phyloP scores from a whole-genome alignment of 306 rosid genomes.

The Hippophae rhamnoides region DNA sequence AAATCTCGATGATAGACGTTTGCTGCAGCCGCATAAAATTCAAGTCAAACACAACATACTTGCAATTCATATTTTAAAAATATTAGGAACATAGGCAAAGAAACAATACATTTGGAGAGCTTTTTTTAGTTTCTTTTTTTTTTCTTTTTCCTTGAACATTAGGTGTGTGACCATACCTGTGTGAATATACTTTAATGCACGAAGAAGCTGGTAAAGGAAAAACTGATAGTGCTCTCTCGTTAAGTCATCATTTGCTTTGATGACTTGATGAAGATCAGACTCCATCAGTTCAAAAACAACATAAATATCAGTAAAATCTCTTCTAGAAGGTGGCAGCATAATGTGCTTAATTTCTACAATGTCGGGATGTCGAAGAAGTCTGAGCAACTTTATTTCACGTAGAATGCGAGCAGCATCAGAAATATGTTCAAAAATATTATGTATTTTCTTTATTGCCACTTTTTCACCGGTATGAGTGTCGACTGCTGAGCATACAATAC shows the following conservation, averaged over 20 bases:
- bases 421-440: conserved; percentile 81
- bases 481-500: conserved; percentile 91
- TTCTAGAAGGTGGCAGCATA: conserved; percentile 79
- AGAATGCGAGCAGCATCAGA: conserved; percentile 97
- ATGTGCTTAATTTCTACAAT: conserved; percentile 92
- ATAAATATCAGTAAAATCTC: conserved; percentile 81
- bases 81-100: not conserved
- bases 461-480: conserved; percentile 81
- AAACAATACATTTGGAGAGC: conserved; percentile 5
- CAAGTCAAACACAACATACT: not conserved
- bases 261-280: conserved; percentile 96
- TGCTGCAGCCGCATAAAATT: conserved; percentile 43
- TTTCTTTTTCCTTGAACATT: too few relatives aligned
- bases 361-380: conserved; percentile 93
- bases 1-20: conserved; percentile 94
- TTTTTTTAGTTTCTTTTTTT: too few relatives aligned
- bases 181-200: conserved; percentile 92
- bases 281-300: conserved; percentile 97
- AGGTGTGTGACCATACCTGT: conserved; percentile 35
- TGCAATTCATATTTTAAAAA: not conserved
- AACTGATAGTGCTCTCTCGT: conserved; percentile 90
- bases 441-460: conserved; percentile 92
- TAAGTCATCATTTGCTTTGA: conserved; percentile 81
- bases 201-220: conserved; percentile 90
- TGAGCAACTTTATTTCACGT: conserved; percentile 93